Evolutionary conservation across 2,329 filamentous ascomycete genomes (phyloP).

Genomic region (Fusarium sp.): DNA sequence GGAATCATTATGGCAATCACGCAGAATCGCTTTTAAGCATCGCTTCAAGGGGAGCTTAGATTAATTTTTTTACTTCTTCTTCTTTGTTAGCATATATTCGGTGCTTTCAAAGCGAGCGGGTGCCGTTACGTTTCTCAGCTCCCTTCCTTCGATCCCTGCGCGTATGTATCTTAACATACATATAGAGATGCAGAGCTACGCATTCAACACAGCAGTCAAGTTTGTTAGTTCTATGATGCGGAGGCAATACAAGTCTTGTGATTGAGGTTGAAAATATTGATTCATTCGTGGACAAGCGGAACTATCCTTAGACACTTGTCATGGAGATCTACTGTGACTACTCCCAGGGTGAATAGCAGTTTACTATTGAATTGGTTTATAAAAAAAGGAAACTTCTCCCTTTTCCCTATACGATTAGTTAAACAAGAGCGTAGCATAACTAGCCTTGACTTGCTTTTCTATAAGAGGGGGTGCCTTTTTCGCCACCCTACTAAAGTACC

Average conservation of each 20-base stretch:
- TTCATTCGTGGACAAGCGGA: too few relatives aligned
- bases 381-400: too few relatives aligned
- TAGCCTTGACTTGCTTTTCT: too few relatives aligned
- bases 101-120: neutral
- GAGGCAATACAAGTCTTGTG: neutral
- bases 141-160: neutral
- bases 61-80: neutral
- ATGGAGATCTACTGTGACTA: too few relatives aligned
- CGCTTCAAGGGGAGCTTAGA: neutral
- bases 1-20: neutral
- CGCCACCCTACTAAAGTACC: too few relatives aligned
- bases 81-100: neutral
- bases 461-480: too few relatives aligned
- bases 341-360: too few relatives aligned
- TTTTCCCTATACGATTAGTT: too few relatives aligned
- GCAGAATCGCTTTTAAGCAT: neutral
- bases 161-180: neutral
- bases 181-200: neutral
- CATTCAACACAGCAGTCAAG: neutral
- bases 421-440: too few relatives aligned
- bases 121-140: neutral
- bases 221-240: neutral
- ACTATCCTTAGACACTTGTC: too few relatives aligned
- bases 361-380: too few relatives aligned
- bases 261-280: neutral